Evolutionary conservation across 1,139 yeast genomes (phyloP).

Genomic region (Candida neerlandica): DNA sequence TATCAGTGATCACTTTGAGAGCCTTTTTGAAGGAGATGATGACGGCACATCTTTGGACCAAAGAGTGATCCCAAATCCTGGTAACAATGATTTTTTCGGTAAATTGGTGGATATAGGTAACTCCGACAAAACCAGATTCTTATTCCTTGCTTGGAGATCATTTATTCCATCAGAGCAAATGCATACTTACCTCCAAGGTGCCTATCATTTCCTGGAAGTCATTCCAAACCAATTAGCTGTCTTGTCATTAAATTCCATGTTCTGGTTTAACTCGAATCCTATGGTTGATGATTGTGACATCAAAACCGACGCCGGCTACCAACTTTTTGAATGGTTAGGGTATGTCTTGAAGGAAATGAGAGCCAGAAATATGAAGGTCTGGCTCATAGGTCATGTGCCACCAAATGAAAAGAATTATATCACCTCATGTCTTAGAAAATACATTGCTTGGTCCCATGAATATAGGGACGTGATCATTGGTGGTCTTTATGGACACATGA

Average conservation of each 20-base stretch:
- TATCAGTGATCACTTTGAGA: constrained; percentile 56
- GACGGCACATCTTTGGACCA: constrained; percentile 49
- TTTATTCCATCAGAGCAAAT: constrained; percentile 79
- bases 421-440: constrained; percentile 68
- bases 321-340: constrained; percentile 77
- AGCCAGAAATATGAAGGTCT: constrained; percentile 75
- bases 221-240: constrained; percentile 79
- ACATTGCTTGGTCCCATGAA: constrained; percentile 76
- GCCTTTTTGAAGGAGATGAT: constrained; percentile 33
- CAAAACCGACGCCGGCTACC: constrained; percentile 76
- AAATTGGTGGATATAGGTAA: constrained; percentile 85
- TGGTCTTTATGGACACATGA: constrained; percentile 87
- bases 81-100: constrained; percentile 70
- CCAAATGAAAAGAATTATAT: constrained; percentile 80
- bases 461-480: constrained; percentile 83
- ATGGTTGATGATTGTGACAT: constrained; percentile 78
- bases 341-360: constrained; percentile 72
- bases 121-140: constrained; percentile 76
- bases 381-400: constrained; percentile 89
- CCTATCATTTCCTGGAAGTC: constrained; percentile 72
- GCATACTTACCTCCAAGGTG: constrained; percentile 74
- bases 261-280: constrained; percentile 75
- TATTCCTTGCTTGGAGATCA: constrained; percentile 70
- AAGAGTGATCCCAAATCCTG: constrained; percentile 53
- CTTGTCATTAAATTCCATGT: constrained; percentile 74